These are phyloP conservation scores for Camellia sinensis DNA, from an alignment of 148 eudicot genomes.

Conservation along the genomic window DNA sequence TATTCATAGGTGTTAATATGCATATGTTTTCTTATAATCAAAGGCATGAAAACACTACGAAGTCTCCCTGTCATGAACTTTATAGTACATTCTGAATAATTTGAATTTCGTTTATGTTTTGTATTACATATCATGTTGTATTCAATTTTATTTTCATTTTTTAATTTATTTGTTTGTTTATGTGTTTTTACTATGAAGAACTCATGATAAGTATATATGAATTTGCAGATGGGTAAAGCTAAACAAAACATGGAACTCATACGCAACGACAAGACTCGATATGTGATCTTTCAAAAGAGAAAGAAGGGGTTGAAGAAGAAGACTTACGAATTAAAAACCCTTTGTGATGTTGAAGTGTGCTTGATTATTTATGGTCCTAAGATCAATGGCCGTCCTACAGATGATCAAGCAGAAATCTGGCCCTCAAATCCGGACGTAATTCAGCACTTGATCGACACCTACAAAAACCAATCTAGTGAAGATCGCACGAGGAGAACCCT, in stretches of 20 bases:
- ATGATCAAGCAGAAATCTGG: neutral
- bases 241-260: constrained; percentile 15
- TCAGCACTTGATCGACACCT: constrained; percentile 5
- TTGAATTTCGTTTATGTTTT: no score
- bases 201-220: no score
- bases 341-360: constrained; percentile 10
- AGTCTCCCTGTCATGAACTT: no score
- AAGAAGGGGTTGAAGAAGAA: constrained; percentile 20
- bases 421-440: neutral
- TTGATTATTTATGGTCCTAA: constrained; percentile 10
- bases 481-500: neutral
- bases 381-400: neutral
- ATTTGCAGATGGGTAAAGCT: constrained; percentile 17
- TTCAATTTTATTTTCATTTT: no score
- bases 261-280: neutral
- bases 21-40: no score
- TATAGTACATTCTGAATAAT: no score
- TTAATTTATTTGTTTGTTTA: no score
- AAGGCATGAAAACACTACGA: no score
- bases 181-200: no score
- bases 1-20: no score
- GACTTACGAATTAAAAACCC: constrained; percentile 11
- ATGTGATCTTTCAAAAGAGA: constrained; percentile 2
- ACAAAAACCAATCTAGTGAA: constrained; percentile 6
- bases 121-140: no score